Evolutionary conservation across 345 rosid species (phyloP).

Genomic region (Citrus sinensis): DVS_A1.0 CM039164.1:16383501-16384000

Average conservation of each 20-base stretch:
- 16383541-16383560: conserved; percentile 39
- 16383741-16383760: not conserved
- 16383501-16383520: conserved; percentile 54
- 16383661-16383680: conserved; percentile 11
- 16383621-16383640: not conserved
- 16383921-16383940: not conserved
- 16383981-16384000: not conserved
- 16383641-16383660: not conserved
- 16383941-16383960: conserved; percentile 11
- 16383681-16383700: not conserved
- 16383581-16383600: conserved; percentile 5
- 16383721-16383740: not conserved
- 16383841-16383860: conserved; percentile 9
- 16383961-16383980: not conserved
- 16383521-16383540: conserved; percentile 55
- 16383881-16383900: conserved; percentile 3
- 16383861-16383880: conserved; percentile 24
- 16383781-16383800: conserved; percentile 18
- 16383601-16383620: not conserved
- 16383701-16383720: not conserved
- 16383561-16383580: conserved; percentile 8
- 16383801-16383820: conserved; percentile 46
- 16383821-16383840: conserved; percentile 46
- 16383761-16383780: not conserved
- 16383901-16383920: not conserved